These are phyloP conservation scores for Camellia lanceoleosa DNA, from an alignment of 148 eudicot species.

Conservation along the genomic window DNA sequence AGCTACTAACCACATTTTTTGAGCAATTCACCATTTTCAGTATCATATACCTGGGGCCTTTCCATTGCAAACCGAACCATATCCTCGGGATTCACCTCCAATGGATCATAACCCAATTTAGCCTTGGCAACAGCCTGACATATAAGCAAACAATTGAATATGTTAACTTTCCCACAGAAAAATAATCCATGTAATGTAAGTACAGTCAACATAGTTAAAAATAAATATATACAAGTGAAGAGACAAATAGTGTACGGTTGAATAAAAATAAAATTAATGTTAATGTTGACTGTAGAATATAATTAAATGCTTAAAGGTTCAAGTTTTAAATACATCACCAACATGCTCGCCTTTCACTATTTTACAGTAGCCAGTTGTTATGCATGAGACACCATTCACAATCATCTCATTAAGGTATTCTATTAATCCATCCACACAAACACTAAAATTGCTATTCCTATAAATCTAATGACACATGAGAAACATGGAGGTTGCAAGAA, in stretches of 20 bases:
- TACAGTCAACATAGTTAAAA: not conserved
- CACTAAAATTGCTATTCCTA: too few relatives aligned
- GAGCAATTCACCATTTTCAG: not conserved
- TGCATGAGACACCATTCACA: not conserved
- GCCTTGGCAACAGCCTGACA: constrained; percentile 95
- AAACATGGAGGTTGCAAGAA: not conserved
- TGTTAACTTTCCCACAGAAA: constrained; percentile 2
- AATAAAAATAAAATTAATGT: not conserved
- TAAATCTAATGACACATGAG: not conserved
- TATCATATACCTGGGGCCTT: constrained; percentile 79
- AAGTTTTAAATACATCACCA: not conserved
- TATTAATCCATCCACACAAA: not conserved
- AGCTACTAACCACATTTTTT: not conserved
- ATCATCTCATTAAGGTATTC: too few relatives aligned
- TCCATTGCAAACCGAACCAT: constrained; percentile 96
- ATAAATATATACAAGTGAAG: not conserved
- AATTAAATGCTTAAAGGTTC: not conserved
- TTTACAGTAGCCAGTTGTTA: not conserved
- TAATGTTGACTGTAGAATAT: not conserved
- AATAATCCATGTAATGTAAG: not conserved
- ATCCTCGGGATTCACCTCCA: constrained; percentile 99
- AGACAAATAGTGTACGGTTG: not conserved
- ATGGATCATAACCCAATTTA: constrained; percentile 92
- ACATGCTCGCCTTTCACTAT: not conserved
- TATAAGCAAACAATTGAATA: not conserved